phyloP scores from a whole-genome alignment of 2,329 filamentous ascomycete genomes.

The Hypoxylon sp. region DNA sequence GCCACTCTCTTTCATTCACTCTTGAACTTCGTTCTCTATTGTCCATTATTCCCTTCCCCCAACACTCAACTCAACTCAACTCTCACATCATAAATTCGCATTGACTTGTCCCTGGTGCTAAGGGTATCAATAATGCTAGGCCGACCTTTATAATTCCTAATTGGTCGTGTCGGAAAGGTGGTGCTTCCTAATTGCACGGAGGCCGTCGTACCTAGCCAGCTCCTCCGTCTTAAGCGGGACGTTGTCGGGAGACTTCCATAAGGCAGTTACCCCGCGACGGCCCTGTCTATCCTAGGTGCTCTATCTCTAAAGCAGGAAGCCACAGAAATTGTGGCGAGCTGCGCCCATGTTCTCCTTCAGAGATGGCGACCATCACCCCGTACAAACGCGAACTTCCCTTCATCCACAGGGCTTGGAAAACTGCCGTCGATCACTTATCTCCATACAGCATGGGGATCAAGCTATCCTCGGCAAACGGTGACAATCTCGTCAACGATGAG shows the following conservation, averaged over 20 bases:
- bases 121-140: constrained; percentile 44
- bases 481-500: constrained; percentile 57
- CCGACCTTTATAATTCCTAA: constrained; percentile 46
- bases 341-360: constrained; percentile 56
- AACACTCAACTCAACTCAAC: constrained; percentile 21
- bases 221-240: constrained; percentile 21
- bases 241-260: constrained; percentile 27
- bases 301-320: constrained; percentile 43
- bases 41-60: constrained; percentile 10
- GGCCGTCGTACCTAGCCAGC: constrained; percentile 10
- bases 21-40: not conserved
- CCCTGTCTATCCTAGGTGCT: constrained; percentile 6
- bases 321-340: constrained; percentile 51
- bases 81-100: constrained; percentile 14
- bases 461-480: constrained; percentile 57
- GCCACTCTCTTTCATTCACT: constrained; percentile 19
- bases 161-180: constrained; percentile 43
- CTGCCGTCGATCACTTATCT: constrained; percentile 60
- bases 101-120: constrained; percentile 27
- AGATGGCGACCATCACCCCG: constrained; percentile 65
- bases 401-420: constrained; percentile 69
- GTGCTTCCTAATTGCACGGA: constrained; percentile 34
- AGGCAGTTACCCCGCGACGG: constrained; percentile 4
- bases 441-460: constrained; percentile 63
- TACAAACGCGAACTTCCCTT: constrained; percentile 67